Percentiles rank a stretch among this genome's conserved stretches.
These are phyloP conservation scores for Phytopythium ostracodes DNA, from an alignment of 352 stramenopile genomes.

Conservation along the genomic window DNA sequence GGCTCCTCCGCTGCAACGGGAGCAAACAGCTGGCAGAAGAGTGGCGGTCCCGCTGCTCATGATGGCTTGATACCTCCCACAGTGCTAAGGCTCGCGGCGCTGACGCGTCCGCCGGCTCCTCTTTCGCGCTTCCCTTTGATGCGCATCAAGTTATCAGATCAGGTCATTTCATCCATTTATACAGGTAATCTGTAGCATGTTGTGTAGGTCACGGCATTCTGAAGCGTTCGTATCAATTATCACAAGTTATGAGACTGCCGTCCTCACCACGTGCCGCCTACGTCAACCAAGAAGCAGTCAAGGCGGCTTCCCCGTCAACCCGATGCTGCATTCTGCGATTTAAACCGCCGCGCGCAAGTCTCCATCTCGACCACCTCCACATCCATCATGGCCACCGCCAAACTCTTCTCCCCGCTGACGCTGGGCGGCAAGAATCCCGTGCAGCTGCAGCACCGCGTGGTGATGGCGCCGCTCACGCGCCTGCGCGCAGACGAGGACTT, in stretches of 20 bases:
- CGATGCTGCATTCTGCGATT: slow-evolving; percentile 9
- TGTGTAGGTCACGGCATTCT: background rate
- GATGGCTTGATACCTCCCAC: slow-evolving; percentile 9
- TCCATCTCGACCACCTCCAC: background rate
- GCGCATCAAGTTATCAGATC: background rate
- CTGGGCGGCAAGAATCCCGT: slow-evolving; percentile 21
- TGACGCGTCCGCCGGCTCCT: background rate
- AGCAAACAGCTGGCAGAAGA: background rate
- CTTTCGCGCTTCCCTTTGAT: background rate
- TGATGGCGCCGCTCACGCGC: slow-evolving; percentile 40
- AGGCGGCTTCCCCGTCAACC: background rate
- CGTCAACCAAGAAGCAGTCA: background rate
- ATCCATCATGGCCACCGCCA: slow-evolving; percentile 8
- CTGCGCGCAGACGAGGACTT: slow-evolving; percentile 16
- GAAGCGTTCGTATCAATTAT: background rate
- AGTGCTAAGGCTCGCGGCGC: background rate
- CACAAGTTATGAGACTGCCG: background rate
- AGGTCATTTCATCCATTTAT: background rate
- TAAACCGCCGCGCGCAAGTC: slow-evolving; percentile 4
- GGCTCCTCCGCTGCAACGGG: too few species aligned
- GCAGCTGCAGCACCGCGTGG: slow-evolving; percentile 35
- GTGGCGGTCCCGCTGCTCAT: background rate
- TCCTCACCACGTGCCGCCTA: background rate
- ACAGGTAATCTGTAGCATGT: background rate
- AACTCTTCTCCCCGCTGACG: slow-evolving; percentile 24